These are phyloP conservation scores for Chaetoceros tenuissimus DNA, from an alignment of 108 stramenopile genomes.

Conservation along the genomic window DNA sequence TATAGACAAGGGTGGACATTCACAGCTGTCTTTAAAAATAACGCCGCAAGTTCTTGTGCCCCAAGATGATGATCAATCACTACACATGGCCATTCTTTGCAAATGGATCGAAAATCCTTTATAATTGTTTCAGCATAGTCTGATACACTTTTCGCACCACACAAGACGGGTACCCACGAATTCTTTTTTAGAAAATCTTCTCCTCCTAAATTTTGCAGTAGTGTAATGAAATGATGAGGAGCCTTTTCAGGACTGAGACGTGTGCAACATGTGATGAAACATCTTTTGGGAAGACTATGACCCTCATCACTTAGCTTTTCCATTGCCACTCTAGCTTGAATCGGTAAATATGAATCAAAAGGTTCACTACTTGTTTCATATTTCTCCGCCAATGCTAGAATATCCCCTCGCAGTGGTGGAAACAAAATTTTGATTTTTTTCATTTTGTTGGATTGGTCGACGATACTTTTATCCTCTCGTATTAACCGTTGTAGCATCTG, in stretches of 20 bases:
- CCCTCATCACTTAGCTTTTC: not conserved
- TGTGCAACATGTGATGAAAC: conserved; percentile 31
- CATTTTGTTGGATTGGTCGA: not conserved
- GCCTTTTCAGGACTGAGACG: conserved; percentile 40
- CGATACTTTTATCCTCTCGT: conserved; percentile 1
- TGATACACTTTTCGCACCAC: conserved; percentile 32
- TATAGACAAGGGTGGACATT: conserved; percentile 52
- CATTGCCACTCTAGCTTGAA: conserved; percentile 4
- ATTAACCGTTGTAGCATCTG: conserved; percentile 4
- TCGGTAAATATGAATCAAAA: conserved; percentile 7
- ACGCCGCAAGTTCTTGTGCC: conserved; percentile 27
- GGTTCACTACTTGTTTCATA: not conserved
- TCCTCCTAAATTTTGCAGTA: conserved; percentile 17
- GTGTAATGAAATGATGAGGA: conserved; percentile 23
- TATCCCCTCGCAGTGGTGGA: conserved; percentile 38
- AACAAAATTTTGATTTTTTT: conserved; percentile 12
- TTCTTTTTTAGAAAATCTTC: conserved; percentile 13
- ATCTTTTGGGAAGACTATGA: conserved; percentile 1
- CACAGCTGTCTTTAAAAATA: conserved; percentile 22
- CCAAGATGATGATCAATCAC: no score
- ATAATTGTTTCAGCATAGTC: conserved; percentile 27
- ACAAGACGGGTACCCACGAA: conserved; percentile 23
- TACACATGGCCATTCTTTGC: conserved; percentile 12
- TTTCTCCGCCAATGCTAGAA: conserved; percentile 27
- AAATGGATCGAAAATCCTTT: conserved; percentile 18